Percentiles rank a stretch among this genome's conserved stretches.
Evolutionary conservation across 345 rosid species (phyloP).

Genomic region (Eucalyptus decipiens): DNA sequence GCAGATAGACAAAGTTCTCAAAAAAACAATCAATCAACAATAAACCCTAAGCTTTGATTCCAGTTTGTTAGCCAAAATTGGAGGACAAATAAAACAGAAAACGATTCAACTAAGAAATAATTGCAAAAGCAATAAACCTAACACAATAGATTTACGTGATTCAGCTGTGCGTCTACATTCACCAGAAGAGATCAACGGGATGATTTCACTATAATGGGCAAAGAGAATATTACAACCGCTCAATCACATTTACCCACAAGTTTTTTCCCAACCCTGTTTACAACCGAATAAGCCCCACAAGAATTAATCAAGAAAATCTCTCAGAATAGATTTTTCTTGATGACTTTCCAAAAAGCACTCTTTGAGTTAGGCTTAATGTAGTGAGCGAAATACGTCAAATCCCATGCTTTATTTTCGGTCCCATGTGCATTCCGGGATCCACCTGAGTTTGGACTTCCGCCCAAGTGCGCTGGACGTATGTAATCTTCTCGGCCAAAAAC

Average conservation of each 20-base stretch:
- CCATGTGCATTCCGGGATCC: background rate
- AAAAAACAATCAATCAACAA: background rate
- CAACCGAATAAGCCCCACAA: background rate
- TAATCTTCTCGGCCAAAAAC: background rate
- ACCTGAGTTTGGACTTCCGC: background rate
- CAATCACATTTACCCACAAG: background rate
- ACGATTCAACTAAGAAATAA: background rate
- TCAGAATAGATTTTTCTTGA: background rate
- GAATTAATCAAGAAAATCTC: background rate
- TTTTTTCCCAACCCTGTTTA: background rate
- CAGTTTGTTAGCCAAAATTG: background rate
- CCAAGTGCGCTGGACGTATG: background rate
- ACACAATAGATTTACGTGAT: background rate
- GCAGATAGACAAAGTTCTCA: background rate
- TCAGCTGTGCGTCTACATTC: accelerated
- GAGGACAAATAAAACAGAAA: background rate
- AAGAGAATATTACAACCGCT: background rate
- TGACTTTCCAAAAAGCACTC: background rate
- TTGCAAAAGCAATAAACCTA: background rate
- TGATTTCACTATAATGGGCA: background rate
- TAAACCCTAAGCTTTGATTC: background rate
- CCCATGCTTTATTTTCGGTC: background rate
- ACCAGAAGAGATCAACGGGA: background rate
- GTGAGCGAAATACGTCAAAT: background rate
- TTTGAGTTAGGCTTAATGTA: background rate